Evolutionary conservation across 176 grass and related monocot genomes (phyloP), one percentile per base, ranked within the genome.

Genomic region (Bothriochloa decipiens): DNA sequence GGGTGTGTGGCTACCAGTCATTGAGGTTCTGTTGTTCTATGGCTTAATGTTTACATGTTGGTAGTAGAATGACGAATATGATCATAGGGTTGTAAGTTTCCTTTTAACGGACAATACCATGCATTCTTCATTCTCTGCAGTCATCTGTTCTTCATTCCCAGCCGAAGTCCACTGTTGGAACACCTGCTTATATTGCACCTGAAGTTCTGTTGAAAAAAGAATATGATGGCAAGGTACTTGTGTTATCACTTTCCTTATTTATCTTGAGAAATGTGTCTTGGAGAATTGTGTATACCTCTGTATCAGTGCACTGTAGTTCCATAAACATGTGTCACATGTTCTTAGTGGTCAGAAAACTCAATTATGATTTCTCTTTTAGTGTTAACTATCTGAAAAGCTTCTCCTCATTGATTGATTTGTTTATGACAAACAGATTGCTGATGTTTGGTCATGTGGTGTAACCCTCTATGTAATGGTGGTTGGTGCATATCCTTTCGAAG

Each of bases 151-250:
- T 94, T 28, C 92, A 94, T 85, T 94, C 92, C 43, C 92, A 89
- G 82, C 92, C 92, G 87, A 94, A 94, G 72, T 94, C 92, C 70
- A 94, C 92, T 80, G 92, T 94, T 65, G 92, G 92, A 72, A 94
- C 89, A 70, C 92, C 89, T 72, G 92, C 92, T 72, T 94, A 94
- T 81, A 94, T 94, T 79, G 92, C 92, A 58, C 92, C 92, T 76
- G 92, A 94, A 94, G 89, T 94, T 87, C 81, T 94, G 41, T 75
- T 87, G 58, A 94, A 94, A 80, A 94, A 91, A 57, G 92, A 94
- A 91, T 94, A 94, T 60, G 92, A 94, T 76, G 92, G 92, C 37
- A 94, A 94, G 89, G 92, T 94, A 89, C 66, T 49, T 60, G 25
- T 66, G 11, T 28, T 78, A 35, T 75, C 2, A 11, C 22, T 79